Conservation (phyloP, 495 filamentous ascomycete genomes). For the Penicillium pancosmium region DNA sequence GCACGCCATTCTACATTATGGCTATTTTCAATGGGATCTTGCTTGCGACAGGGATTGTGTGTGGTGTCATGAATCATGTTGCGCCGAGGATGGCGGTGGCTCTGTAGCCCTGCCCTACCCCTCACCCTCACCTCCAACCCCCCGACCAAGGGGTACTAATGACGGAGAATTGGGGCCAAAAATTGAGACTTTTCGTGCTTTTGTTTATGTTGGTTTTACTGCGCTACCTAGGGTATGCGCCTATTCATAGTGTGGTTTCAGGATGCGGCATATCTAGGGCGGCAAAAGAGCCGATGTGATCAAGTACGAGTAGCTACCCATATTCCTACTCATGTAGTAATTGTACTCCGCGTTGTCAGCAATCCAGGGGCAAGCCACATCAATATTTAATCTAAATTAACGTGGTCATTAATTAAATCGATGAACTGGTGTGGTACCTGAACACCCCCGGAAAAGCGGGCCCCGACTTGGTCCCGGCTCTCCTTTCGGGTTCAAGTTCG, state of each 20-base stretch:
- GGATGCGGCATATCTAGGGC: background rate
- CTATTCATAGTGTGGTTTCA: slow-evolving; percentile 1
- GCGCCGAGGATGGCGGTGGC: slow-evolving; percentile 13
- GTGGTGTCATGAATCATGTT: slow-evolving; percentile 35
- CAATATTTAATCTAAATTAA: background rate
- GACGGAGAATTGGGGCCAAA: slow-evolving; percentile 1
- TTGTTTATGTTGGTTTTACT: background rate
- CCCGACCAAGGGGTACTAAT: background rate
- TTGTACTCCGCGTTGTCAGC: background rate
- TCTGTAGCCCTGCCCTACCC: background rate
- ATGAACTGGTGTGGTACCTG: background rate
- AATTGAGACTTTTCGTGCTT: slow-evolving; percentile 1
- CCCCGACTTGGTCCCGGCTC: background rate
- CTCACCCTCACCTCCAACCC: background rate
- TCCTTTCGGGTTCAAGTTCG: too few species aligned
- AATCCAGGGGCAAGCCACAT: background rate
- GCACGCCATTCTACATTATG: slow-evolving; percentile 91
- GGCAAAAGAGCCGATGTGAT: background rate
- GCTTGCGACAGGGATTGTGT: slow-evolving; percentile 57
- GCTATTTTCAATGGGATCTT: slow-evolving; percentile 80
- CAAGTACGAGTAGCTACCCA: too few species aligned
- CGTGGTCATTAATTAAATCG: background rate
- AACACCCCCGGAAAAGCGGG: background rate
- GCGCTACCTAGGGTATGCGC: background rate
- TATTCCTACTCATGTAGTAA: background rate